Evolutionary conservation across 1,284 basidiomycete species (phyloP).

Genomic region (Leccinum colubrinum): DNA sequence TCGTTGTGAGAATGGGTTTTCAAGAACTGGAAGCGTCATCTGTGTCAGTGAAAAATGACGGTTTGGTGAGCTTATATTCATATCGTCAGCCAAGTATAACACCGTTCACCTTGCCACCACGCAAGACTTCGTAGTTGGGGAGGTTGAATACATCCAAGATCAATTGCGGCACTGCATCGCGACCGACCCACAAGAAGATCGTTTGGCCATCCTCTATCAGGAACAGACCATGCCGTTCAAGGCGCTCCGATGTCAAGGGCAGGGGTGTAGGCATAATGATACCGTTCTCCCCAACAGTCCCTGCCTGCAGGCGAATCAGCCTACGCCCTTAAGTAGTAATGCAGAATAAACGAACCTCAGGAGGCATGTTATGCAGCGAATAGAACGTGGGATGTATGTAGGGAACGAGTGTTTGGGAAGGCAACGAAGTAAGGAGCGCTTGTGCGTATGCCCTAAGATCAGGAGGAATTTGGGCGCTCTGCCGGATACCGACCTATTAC

Average conservation of each 20-base stretch:
- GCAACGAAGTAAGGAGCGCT: slow-evolving; percentile 87
- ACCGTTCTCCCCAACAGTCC: slow-evolving; percentile 79
- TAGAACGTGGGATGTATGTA: slow-evolving; percentile 96
- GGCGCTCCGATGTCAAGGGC: slow-evolving; percentile 89
- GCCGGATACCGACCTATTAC: slow-evolving; percentile 82
- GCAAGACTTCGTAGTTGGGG: slow-evolving; percentile 83
- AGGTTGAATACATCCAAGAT: slow-evolving; percentile 94
- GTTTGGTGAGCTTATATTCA: slow-evolving; percentile 6
- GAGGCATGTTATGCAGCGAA: slow-evolving; percentile 94
- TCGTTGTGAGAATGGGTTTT: slow-evolving; percentile 92
- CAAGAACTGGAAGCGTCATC: slow-evolving; percentile 85
- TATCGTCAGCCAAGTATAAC: slow-evolving; percentile 1
- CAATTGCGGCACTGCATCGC: slow-evolving; percentile 94
- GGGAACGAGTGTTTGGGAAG: slow-evolving; percentile 88
- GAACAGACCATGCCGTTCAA: slow-evolving; percentile 95
- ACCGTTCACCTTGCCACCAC: slow-evolving; percentile 82
- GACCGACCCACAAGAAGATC: slow-evolving; percentile 96
- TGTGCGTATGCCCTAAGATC: slow-evolving; percentile 97
- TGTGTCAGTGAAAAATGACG: slow-evolving; percentile 27
- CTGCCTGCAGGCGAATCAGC: slow-evolving; percentile 49
- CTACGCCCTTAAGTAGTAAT: not conserved
- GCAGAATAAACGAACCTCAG: slow-evolving; percentile 57
- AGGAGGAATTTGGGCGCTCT: slow-evolving; percentile 94
- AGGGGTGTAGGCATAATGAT: slow-evolving; percentile 85
- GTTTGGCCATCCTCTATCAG: slow-evolving; percentile 98